phyloP scores from a whole-genome alignment of 306 rosid species.

The Gynostemma pentaphyllum region DNA sequence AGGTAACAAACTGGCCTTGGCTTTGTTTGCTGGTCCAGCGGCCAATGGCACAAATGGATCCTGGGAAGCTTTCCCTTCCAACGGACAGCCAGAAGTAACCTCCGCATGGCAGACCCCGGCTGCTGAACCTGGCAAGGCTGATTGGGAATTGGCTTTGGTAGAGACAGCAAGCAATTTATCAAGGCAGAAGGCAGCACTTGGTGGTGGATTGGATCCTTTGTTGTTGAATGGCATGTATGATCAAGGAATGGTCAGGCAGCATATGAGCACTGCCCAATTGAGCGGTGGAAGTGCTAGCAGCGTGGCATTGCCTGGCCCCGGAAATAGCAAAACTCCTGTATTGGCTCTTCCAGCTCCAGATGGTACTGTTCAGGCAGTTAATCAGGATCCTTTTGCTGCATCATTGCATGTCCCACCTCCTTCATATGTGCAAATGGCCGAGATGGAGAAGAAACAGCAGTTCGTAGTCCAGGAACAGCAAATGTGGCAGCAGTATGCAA shows the following conservation, averaged over 20 bases:
- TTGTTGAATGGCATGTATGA: conserved; percentile 92
- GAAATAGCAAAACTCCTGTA: conserved; percentile 59
- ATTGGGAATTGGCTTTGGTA: conserved; percentile 96
- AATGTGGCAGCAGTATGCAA: conserved; percentile 79
- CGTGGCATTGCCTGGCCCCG: conserved; percentile 75
- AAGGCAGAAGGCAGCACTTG: conserved; percentile 55
- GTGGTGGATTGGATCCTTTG: conserved; percentile 87
- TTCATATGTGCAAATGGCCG: conserved; percentile 92
- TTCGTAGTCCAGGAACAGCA: conserved; percentile 74
- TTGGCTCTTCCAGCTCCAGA: conserved; percentile 98
- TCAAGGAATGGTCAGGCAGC: conserved; percentile 94
- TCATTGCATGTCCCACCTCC: conserved; percentile 79
- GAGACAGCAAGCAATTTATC: conserved; percentile 84
- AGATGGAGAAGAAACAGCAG: conserved; percentile 90
- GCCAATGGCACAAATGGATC: conserved; percentile 60
- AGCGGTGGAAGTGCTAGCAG: conserved; percentile 97
- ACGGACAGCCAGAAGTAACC: conserved; percentile 77
- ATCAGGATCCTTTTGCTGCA: conserved; percentile 90
- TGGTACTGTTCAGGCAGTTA: conserved; percentile 73
- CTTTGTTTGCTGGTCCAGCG: conserved; percentile 78
- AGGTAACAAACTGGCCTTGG: conserved; percentile 73
- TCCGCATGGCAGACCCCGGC: conserved; percentile 98
- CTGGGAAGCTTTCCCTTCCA: conserved; percentile 90
- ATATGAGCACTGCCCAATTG: conserved; percentile 60
- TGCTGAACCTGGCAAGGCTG: conserved; percentile 81